phyloP scores from a whole-genome alignment of 345 rosid genomes.

The Ricinus communis region DNA sequence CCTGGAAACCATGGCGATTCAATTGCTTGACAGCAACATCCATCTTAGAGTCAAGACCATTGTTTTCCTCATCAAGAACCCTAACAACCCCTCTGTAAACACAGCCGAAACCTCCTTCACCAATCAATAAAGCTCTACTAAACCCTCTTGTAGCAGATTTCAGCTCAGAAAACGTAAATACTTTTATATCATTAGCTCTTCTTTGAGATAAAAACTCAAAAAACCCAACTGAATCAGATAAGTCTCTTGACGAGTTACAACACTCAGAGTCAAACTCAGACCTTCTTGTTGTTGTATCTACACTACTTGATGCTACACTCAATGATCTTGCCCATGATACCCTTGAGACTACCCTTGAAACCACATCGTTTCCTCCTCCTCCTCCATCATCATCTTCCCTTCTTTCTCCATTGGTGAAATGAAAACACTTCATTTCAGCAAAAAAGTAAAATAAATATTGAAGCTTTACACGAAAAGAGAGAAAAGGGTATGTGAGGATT shows the following conservation, averaged over 20 bases:
- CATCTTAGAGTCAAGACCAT: slow-evolving; percentile 44
- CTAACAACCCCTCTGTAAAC: slow-evolving; percentile 72
- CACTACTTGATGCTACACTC: slow-evolving; percentile 76
- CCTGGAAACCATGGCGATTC: slow-evolving; percentile 97
- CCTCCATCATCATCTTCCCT: slow-evolving; percentile 38
- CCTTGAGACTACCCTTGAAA: slow-evolving; percentile 54
- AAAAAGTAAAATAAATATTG: fast-evolving
- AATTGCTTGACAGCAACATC: slow-evolving; percentile 87
- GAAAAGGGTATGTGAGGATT: background rate
- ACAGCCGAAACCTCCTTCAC: slow-evolving; percentile 96
- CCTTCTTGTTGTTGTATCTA: slow-evolving; percentile 53
- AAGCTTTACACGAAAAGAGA: background rate
- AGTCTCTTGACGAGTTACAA: slow-evolving; percentile 52
- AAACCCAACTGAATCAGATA: slow-evolving; percentile 52
- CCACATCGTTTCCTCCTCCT: slow-evolving; percentile 28
- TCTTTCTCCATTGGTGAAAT: slow-evolving; percentile 73
- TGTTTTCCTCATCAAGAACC: slow-evolving; percentile 31
- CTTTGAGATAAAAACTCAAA: slow-evolving; percentile 56
- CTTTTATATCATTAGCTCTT: slow-evolving; percentile 72
- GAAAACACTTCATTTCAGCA: slow-evolving; percentile 91
- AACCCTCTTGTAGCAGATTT: slow-evolving; percentile 83
- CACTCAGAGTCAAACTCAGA: slow-evolving; percentile 78
- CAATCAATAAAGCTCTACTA: slow-evolving; percentile 69
- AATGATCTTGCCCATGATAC: slow-evolving; percentile 88
- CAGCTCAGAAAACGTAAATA: slow-evolving; percentile 70